These are phyloP conservation scores for Penicillium polonicum DNA, from an alignment of 2,329 filamentous ascomycete species.

Conservation along the genomic window DNA sequence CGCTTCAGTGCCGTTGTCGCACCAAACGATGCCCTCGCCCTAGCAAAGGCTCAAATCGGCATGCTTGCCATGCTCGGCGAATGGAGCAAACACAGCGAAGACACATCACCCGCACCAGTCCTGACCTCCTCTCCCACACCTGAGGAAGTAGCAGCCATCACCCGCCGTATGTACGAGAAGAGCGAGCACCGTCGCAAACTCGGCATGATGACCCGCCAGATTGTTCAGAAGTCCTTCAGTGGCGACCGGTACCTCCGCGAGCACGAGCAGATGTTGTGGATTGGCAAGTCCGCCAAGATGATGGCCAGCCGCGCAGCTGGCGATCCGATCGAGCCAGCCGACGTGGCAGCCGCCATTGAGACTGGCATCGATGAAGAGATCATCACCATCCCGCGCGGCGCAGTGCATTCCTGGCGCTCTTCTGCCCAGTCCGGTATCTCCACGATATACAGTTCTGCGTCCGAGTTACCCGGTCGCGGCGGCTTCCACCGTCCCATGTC, in stretches of 20 bases:
- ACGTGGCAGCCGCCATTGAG: conserved; percentile 28
- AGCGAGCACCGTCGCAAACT: conserved; percentile 55
- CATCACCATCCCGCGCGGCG: conserved; percentile 36
- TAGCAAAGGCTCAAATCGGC: conserved; percentile 62
- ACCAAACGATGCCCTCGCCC: conserved; percentile 60
- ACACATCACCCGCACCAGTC: conserved; percentile 44
- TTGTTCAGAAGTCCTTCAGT: conserved; percentile 60
- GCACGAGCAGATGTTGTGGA: conserved; percentile 62
- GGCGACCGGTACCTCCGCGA: conserved; percentile 61
- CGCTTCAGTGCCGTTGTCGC: conserved; percentile 63
- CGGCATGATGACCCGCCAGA: conserved; percentile 58
- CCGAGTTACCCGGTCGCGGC: conserved; percentile 21
- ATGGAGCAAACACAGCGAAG: conserved; percentile 60
- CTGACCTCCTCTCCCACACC: conserved; percentile 51
- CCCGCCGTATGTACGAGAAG: conserved; percentile 61
- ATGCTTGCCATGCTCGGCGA: conserved; percentile 62
- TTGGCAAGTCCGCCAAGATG: conserved; percentile 39
- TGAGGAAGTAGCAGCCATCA: conserved; percentile 55
- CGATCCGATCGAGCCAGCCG: conserved; percentile 24
- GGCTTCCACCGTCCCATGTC: conserved; percentile 22
- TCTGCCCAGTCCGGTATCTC: conserved; percentile 35
- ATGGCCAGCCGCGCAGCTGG: conserved; percentile 31
- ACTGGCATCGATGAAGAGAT: conserved; percentile 36
- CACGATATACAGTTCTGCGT: conserved; percentile 27
- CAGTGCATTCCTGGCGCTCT: conserved; percentile 38